phyloP scores from a whole-genome alignment of 1,284 basidiomycete genomes.

The Ustilago sp. region DNA sequence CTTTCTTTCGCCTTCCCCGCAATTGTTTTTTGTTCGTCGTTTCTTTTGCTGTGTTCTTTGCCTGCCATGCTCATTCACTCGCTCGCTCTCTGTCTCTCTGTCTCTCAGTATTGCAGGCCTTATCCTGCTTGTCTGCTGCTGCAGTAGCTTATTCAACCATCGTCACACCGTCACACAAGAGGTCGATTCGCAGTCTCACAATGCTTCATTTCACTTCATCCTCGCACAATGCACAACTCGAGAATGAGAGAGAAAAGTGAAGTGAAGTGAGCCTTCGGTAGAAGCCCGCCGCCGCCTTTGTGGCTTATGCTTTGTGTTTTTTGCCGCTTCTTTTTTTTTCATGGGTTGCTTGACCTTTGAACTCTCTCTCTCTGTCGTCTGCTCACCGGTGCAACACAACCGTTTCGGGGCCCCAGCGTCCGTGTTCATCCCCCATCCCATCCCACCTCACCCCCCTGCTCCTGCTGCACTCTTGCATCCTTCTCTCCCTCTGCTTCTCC shows the following conservation, averaged over 20 bases:
- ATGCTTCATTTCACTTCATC: not conserved
- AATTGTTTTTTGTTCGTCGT: conserved; percentile 8
- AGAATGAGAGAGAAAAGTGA: not conserved
- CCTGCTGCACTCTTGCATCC: not conserved
- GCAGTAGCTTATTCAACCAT: not conserved
- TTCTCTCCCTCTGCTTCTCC: not conserved
- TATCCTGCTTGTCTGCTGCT: not conserved
- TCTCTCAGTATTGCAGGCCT: not conserved
- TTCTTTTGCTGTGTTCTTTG: conserved; percentile 1
- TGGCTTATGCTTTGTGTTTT: not conserved
- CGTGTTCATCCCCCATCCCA: not conserved
- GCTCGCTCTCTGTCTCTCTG: not conserved
- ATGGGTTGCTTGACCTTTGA: not conserved
- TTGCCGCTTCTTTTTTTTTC: not conserved
- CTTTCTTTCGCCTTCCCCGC: conserved; percentile 20
- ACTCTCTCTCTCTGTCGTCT: not conserved
- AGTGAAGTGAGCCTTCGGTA: conserved; percentile 5
- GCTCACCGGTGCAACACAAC: conserved; percentile 8
- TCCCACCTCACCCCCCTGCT: not conserved
- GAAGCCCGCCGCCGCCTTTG: conserved; percentile 1
- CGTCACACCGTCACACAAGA: not conserved
- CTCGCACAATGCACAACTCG: not conserved
- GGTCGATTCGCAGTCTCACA: not conserved
- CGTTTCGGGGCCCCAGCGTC: conserved; percentile 13
- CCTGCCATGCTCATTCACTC: not conserved